phyloP scores from a whole-genome alignment of 352 stramenopile genomes.

The Globisporangium megalacanthum region DNA sequence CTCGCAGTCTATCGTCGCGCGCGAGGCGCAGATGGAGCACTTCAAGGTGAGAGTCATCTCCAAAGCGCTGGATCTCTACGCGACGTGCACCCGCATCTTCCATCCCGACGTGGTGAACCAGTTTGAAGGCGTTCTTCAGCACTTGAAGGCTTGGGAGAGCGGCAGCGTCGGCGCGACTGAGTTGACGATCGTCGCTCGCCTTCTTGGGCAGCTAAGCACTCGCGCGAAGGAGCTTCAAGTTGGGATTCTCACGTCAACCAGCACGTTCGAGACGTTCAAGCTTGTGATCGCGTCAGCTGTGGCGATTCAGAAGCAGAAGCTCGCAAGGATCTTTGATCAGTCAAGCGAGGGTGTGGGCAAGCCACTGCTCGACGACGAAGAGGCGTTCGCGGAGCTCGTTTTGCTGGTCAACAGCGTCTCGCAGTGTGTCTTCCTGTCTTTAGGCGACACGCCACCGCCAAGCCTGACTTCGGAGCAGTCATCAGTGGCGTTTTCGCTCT shows the following conservation, averaged over 20 bases:
- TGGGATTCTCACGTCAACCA: slow-evolving; percentile 14
- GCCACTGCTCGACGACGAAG: slow-evolving; percentile 1
- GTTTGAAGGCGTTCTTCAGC: slow-evolving; percentile 31
- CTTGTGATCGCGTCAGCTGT: slow-evolving; percentile 35
- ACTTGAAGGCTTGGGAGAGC: slow-evolving; percentile 34
- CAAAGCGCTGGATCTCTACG: slow-evolving; percentile 42
- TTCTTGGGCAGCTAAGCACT: slow-evolving; percentile 33
- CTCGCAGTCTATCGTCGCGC: background rate
- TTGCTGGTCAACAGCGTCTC: slow-evolving; percentile 43
- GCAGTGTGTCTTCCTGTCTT: slow-evolving; percentile 26
- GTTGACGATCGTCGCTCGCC: slow-evolving; percentile 36
- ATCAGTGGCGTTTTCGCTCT: slow-evolving; percentile 9
- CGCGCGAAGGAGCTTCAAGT: slow-evolving; percentile 29
- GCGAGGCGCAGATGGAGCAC: slow-evolving; percentile 11
- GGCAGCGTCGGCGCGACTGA: slow-evolving; percentile 24
- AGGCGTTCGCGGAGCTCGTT: slow-evolving; percentile 29
- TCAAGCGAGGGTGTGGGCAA: background rate
- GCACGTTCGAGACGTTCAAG: slow-evolving; percentile 20
- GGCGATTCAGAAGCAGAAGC: slow-evolving; percentile 24
- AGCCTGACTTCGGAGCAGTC: slow-evolving; percentile 3
- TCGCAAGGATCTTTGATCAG: slow-evolving; percentile 8
- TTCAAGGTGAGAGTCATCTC: slow-evolving; percentile 22
- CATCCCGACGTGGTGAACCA: slow-evolving; percentile 43
- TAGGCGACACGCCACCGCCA: background rate
- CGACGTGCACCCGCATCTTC: slow-evolving; percentile 43